Base-by-base conservation (phyloP, 495 filamentous ascomycete species). In the Symbiotaphrina buchneri region DNA sequence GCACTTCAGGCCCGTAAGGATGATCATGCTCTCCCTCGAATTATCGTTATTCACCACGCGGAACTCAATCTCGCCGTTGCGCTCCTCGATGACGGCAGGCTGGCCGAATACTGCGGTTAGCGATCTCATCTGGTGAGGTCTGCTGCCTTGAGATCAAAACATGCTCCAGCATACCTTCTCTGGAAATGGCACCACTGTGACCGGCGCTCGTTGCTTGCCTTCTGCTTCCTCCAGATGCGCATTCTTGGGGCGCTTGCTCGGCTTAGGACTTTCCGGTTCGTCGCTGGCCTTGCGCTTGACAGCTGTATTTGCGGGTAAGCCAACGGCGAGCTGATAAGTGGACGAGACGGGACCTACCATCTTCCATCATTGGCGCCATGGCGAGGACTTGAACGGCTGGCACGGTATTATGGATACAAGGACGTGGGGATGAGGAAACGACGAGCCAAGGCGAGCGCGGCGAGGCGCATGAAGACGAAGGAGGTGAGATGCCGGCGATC, bases 21-120 rank as follows among this genome's bases (percentile, higher is more conserved):
- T 85, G 42, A 95, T 90, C 21, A 83, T 70, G 52, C 76, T 87
- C 44, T 93, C 82, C 27, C 73, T 65, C 10, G 69, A 61, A 40
- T 75, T 74, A 47, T 97, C 90, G 47, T 97, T 97, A 54, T 97
- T 95, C 38, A 97, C 87, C 0, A 95, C 90, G 17, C 84, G 72
- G 43, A 97, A 95, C 47, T 94, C 84, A 38, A 97, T 97, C 27
- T 92, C 82, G 41, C 87, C 84, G 46, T 78, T 77, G 40, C 80
- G 76, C 49, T 97, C 87, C 50, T 97, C 87, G 35, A 87, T 59
- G 0, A 91, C 85, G 1, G 87, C 90, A 10, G 82, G 77, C 74
- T 81, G 33, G 10, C 30, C 3, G 23, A 18, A 3, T 1, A 23
- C 4, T 2, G 32, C 10, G 4, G 14, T 6, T 16, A 21, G 13